These are phyloP conservation scores for Pichia sp. DNA, from an alignment of 1,139 yeast species.

Conservation along the genomic window DNA sequence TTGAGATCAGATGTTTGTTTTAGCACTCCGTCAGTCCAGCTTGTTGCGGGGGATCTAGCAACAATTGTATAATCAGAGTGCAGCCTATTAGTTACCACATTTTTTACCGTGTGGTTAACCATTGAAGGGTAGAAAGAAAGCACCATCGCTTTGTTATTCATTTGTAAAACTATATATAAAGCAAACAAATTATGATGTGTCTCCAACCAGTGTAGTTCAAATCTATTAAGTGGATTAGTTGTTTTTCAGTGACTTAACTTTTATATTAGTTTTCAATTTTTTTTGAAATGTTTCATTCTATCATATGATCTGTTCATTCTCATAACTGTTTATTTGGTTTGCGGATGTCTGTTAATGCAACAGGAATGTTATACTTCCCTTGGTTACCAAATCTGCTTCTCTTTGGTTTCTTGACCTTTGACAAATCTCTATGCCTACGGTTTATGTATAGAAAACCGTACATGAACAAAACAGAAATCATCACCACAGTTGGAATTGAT, in stretches of 20 bases:
- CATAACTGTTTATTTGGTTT: slow-evolving; percentile 26
- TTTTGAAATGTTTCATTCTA: background rate
- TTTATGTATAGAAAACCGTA: slow-evolving; percentile 58
- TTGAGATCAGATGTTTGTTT: slow-evolving; percentile 6
- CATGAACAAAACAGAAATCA: slow-evolving; percentile 58
- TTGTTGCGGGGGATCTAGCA: slow-evolving; percentile 2
- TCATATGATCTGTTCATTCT: background rate
- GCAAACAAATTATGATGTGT: background rate
- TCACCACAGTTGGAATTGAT: slow-evolving; percentile 68
- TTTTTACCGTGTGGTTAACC: no score
- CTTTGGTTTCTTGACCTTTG: slow-evolving; percentile 42
- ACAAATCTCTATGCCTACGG: slow-evolving; percentile 48
- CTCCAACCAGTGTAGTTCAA: background rate
- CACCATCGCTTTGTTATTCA: background rate
- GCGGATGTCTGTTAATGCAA: slow-evolving; percentile 27
- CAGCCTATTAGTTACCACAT: background rate
- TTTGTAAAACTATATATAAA: background rate
- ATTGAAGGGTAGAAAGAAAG: background rate
- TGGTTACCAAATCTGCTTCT: slow-evolving; percentile 47
- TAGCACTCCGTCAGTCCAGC: slow-evolving; percentile 14
- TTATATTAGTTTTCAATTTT: background rate
- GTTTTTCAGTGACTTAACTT: background rate
- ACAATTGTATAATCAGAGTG: slow-evolving; percentile 9
- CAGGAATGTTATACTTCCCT: slow-evolving; percentile 33
- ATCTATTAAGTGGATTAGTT: background rate